These are phyloP conservation scores for Raphanus raphanistrum DNA, from an alignment of 345 rosid species.

Conservation along the genomic window DNA sequence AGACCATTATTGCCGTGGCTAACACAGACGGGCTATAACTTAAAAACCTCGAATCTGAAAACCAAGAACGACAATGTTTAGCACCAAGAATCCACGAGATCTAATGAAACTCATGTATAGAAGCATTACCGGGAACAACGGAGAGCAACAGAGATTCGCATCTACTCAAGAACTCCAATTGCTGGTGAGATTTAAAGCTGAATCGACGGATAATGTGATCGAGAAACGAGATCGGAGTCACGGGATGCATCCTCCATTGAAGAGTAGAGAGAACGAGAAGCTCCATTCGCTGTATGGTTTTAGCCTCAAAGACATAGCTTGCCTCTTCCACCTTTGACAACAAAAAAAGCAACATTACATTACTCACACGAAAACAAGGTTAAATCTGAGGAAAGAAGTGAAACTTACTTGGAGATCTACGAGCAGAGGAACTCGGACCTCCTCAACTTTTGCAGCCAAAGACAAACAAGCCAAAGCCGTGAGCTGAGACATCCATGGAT, in stretches of 20 bases:
- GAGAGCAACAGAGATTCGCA: conserved; percentile 80
- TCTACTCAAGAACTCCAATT: conserved; percentile 65
- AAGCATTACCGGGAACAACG: conserved; percentile 64
- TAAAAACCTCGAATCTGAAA: conserved; percentile 73
- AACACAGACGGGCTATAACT: conserved; percentile 60
- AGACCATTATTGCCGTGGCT: conserved; percentile 79
- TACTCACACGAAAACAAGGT: neutral
- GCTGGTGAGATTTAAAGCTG: conserved; percentile 53
- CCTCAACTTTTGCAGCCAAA: conserved; percentile 91
- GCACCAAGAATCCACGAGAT: conserved; percentile 20
- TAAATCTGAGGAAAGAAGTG: conserved; percentile 18
- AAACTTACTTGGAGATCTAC: conserved; percentile 76
- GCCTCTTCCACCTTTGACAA: conserved; percentile 69
- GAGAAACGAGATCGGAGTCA: conserved; percentile 79
- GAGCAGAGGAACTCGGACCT: conserved; percentile 82
- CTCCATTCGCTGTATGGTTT: conserved; percentile 92
- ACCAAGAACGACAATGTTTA: conserved; percentile 34
- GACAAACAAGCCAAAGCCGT: conserved; percentile 87
- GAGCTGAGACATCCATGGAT: conserved; percentile 96
- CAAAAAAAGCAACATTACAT: conserved; percentile 27
- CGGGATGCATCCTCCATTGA: conserved; percentile 89
- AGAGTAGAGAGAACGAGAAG: conserved; percentile 79
- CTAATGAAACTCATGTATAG: neutral
- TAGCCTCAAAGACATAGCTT: conserved; percentile 73
- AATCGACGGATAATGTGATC: conserved; percentile 71